These are phyloP conservation scores for Gaertneriomyces semiglobifer DNA, from an alignment of 192 early-diverging fungal species.

Conservation along the genomic window DNA sequence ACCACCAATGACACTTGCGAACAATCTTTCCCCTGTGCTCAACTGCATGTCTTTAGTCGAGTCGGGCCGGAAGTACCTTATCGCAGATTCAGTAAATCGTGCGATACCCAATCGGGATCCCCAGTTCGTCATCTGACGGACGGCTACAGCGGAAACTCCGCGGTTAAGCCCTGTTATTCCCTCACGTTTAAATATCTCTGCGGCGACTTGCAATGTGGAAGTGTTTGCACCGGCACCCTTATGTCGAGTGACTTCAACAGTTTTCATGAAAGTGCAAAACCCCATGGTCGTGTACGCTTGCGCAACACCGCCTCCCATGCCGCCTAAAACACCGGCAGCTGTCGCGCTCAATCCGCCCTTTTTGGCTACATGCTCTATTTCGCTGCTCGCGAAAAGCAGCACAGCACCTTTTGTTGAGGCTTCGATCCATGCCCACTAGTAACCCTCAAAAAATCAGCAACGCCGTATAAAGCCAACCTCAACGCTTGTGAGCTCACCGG, in stretches of 20 bases:
- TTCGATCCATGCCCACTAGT: conserved; percentile 62
- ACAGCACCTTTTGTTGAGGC: conserved; percentile 75
- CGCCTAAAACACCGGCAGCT: conserved; percentile 76
- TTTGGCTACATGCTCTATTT: conserved; percentile 62
- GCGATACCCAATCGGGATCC: conserved; percentile 76
- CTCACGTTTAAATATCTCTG: conserved; percentile 85
- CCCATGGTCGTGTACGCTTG: conserved; percentile 98
- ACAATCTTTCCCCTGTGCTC: conserved; percentile 53
- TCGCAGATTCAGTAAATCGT: conserved; percentile 57
- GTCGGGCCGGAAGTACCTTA: conserved; percentile 33
- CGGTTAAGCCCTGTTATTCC: conserved; percentile 96
- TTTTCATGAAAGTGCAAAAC: conserved; percentile 96
- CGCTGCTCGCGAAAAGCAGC: conserved; percentile 66
- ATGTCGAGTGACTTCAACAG: conserved; percentile 89
- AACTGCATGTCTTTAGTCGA: conserved; percentile 27
- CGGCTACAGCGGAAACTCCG: conserved; percentile 92
- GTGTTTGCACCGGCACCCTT: conserved; percentile 56
- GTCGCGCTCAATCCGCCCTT: conserved; percentile 36
- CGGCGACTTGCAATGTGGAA: conserved; percentile 80
- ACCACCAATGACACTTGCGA: conserved; percentile 79
- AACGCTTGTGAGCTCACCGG: conserved; percentile 25
- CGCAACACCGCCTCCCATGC: conserved; percentile 88
- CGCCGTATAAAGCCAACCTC: no score
- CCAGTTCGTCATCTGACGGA: conserved; percentile 97
- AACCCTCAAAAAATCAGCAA: no score